Evolutionary conservation across 2,329 filamentous ascomycete species (phyloP).

Genomic region (Xylariaceae sp.): DNA sequence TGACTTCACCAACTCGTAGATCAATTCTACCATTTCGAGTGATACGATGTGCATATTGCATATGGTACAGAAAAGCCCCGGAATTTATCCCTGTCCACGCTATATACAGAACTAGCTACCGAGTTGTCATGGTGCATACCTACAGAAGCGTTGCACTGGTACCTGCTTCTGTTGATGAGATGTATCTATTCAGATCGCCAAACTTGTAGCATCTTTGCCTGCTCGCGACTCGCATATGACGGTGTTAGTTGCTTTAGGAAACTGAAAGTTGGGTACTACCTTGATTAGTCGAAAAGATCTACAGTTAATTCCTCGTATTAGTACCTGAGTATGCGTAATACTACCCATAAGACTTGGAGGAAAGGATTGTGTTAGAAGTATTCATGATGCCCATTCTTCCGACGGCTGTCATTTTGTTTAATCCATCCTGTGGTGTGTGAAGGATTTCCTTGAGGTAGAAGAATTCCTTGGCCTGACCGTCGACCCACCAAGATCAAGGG

Average conservation of each 20-base stretch:
- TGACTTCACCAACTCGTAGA: slow-evolving; percentile 17
- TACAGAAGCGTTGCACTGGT: slow-evolving; percentile 1
- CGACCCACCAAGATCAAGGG: slow-evolving; percentile 11
- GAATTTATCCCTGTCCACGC: slow-evolving; percentile 14
- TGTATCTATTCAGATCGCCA: background rate
- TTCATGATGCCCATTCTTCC: background rate
- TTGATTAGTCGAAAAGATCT: background rate
- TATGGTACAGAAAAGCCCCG: background rate
- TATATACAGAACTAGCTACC: slow-evolving; percentile 8
- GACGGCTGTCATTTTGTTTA: slow-evolving; percentile 7
- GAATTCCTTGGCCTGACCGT: slow-evolving; percentile 8
- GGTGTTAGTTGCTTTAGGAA: background rate
- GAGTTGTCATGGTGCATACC: slow-evolving; percentile 1
- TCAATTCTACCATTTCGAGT: slow-evolving; percentile 11
- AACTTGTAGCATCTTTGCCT: background rate
- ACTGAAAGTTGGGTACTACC: background rate
- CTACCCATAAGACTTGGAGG: background rate
- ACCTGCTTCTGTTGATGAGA: slow-evolving; percentile 3
- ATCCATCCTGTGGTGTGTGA: slow-evolving; percentile 10
- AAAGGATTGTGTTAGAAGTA: background rate
- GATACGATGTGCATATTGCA: slow-evolving; percentile 5
- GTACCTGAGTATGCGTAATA: no score
- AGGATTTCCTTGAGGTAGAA: slow-evolving; percentile 16
- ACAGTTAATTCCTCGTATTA: background rate
- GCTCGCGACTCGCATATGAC: background rate